A percentile compares a stretch with the other conserved stretches of the same genome.
Evolutionary conservation across 768 basidiomycete species (phyloP).

Genomic region (Phaffia tasmanica): DNA sequence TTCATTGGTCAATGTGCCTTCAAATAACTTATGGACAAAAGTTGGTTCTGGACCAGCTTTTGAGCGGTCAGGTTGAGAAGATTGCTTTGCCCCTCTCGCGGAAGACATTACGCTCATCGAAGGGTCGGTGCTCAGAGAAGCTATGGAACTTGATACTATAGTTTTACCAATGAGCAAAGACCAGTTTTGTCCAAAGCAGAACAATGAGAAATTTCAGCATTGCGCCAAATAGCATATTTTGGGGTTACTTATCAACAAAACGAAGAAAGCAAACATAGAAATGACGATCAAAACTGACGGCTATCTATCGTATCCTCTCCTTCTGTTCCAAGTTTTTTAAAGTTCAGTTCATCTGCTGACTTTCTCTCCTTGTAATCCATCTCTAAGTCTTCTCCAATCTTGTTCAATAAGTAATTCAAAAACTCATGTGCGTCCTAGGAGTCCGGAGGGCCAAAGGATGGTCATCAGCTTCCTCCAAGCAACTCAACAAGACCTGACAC

Average conservation of each 20-base stretch:
- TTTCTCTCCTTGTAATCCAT: slow-evolving; percentile 47
- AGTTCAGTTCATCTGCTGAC: slow-evolving; percentile 2
- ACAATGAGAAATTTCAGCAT: not conserved
- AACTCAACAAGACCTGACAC: too few relatives aligned
- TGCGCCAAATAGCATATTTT: not conserved
- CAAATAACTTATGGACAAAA: slow-evolving; percentile 82
- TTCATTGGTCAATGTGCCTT: slow-evolving; percentile 89
- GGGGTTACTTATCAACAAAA: not conserved
- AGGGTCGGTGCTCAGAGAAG: slow-evolving; percentile 9
- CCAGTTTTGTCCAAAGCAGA: too few relatives aligned
- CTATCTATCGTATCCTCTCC: not conserved
- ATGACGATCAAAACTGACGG: not conserved
- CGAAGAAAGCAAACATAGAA: not conserved
- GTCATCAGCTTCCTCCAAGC: not conserved
- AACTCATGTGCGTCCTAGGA: slow-evolving; percentile 84
- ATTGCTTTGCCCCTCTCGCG: not conserved
- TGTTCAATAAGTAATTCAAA: slow-evolving; percentile 84
- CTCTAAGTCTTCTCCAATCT: slow-evolving; percentile 84
- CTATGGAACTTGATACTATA: slow-evolving; percentile 8
- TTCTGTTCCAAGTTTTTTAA: not conserved
- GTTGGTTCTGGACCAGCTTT: slow-evolving; percentile 42
- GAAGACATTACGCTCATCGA: not conserved
- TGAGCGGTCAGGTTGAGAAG: too few relatives aligned
- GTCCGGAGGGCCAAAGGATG: not conserved
- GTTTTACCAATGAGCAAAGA: too few relatives aligned